Evolutionary conservation across 139 green algal genomes (phyloP).

Genomic region (Chlorella sp.): DNA sequence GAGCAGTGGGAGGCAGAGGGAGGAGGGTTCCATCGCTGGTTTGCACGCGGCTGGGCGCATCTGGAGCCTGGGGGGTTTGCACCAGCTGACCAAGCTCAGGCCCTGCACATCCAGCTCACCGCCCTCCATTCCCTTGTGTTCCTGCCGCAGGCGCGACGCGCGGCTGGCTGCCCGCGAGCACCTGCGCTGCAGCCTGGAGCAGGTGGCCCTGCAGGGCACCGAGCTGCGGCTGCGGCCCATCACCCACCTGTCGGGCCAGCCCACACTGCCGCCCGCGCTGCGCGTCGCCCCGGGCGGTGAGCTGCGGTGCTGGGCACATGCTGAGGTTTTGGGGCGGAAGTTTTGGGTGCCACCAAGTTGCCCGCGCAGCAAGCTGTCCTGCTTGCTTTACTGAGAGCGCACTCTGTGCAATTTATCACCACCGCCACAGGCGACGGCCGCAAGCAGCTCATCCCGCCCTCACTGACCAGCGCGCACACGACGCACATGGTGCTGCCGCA

Average conservation of each 20-base stretch:
- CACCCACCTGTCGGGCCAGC: conserved; percentile 69
- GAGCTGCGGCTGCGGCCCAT: conserved; percentile 70
- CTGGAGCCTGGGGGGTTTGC: too few relatives aligned
- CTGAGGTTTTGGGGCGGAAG: too few relatives aligned
- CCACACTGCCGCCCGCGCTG: conserved; percentile 73
- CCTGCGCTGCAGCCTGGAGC: conserved; percentile 21
- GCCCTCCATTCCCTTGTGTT: neutral
- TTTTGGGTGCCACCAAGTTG: too few relatives aligned
- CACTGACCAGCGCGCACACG: conserved; percentile 74
- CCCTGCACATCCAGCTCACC: neutral
- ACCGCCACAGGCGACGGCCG: neutral
- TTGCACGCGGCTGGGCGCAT: too few relatives aligned
- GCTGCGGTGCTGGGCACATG: neutral
- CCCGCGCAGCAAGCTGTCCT: too few relatives aligned
- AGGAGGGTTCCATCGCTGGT: too few relatives aligned
- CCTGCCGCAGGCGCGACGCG: conserved; percentile 4
- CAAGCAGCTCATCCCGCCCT: conserved; percentile 54
- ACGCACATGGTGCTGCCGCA: conserved; percentile 84
- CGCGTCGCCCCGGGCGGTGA: conserved; percentile 18
- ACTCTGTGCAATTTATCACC: too few relatives aligned
- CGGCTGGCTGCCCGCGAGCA: conserved; percentile 18
- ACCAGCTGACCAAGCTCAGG: too few relatives aligned
- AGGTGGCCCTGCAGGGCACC: conserved; percentile 30
- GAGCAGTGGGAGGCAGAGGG: too few relatives aligned
- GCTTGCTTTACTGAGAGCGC: too few relatives aligned